phyloP scores from a whole-genome alignment of 2,329 filamentous ascomycete genomes.

The Didymella pomorum region DNA sequence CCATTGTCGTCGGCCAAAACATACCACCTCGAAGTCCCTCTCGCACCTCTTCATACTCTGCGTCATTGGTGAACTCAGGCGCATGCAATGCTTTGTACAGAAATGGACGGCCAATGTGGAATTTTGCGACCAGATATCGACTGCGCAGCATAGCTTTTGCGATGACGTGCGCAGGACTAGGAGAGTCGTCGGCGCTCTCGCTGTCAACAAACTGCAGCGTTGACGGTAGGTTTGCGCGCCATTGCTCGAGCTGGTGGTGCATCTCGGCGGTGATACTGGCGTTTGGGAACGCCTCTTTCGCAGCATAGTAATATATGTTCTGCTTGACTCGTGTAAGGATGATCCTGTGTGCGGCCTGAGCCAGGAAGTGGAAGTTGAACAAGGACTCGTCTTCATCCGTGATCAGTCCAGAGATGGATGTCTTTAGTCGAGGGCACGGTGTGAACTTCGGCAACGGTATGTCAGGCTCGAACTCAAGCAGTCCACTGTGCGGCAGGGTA shows the following conservation, averaged over 20 bases:
- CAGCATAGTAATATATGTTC: constrained; percentile 59
- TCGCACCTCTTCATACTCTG: constrained; percentile 43
- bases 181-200: constrained; percentile 39
- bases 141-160: constrained; percentile 51
- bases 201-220: constrained; percentile 57
- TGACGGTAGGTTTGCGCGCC: constrained; percentile 61
- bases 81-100: constrained; percentile 51
- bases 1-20: constrained; percentile 50
- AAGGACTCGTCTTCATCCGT: constrained; percentile 61
- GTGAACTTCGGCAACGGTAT: constrained; percentile 64
- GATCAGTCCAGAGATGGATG: constrained; percentile 43
- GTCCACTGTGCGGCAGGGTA: constrained; percentile 60
- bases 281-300: constrained; percentile 53
- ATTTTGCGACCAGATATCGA: constrained; percentile 50
- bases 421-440: constrained; percentile 51
- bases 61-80: constrained; percentile 38
- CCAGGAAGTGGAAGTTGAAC: constrained; percentile 66
- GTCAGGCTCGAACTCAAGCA: constrained; percentile 60
- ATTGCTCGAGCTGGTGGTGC: constrained; percentile 64
- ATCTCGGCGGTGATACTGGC: constrained; percentile 61
- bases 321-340: constrained; percentile 63
- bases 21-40: constrained; percentile 44
- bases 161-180: constrained; percentile 48
- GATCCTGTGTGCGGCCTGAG: constrained; percentile 64
- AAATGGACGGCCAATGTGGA: constrained; percentile 50